Conservation (phyloP, 306 rosid genomes). For the Lotus japonicus region DNA sequence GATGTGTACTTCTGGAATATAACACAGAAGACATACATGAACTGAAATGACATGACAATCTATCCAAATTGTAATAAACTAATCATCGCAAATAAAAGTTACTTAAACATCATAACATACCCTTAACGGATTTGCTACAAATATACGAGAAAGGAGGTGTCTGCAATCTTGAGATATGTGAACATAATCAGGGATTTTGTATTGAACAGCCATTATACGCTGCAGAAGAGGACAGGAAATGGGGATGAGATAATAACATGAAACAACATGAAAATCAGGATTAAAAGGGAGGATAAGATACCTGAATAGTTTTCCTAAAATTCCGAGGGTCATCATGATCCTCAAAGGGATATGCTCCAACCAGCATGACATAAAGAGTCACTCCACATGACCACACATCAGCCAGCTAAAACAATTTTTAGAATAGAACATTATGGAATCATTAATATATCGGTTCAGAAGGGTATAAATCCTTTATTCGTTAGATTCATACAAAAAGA, state of each 20-base stretch:
- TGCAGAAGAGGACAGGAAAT: constrained; percentile 22
- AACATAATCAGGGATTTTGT: constrained; percentile 72
- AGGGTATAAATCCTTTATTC: not conserved
- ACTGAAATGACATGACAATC: not conserved
- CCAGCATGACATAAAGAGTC: constrained; percentile 80
- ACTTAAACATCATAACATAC: constrained; percentile 30
- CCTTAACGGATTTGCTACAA: constrained; percentile 55
- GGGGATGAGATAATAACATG: not conserved
- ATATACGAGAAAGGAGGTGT: constrained; percentile 61
- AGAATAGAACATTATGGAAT: not conserved
- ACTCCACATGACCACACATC: constrained; percentile 89
- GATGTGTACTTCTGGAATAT: not conserved
- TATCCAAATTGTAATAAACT: not conserved
- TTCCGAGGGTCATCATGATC: constrained; percentile 75
- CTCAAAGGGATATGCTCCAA: constrained; percentile 79
- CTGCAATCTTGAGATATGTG: constrained; percentile 71
- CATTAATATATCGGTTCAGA: not conserved
- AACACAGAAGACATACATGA: not conserved
- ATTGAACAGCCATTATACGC: constrained; percentile 72
- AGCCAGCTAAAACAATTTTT: constrained; percentile 42
- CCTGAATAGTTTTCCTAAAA: constrained; percentile 77
- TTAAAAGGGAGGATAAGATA: not conserved
- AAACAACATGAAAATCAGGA: not conserved
- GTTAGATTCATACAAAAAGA: not conserved
- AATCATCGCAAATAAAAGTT: not conserved